Conservation (phyloP, 1,284 basidiomycete species). For the Apiotrichum gamsii region DNA sequence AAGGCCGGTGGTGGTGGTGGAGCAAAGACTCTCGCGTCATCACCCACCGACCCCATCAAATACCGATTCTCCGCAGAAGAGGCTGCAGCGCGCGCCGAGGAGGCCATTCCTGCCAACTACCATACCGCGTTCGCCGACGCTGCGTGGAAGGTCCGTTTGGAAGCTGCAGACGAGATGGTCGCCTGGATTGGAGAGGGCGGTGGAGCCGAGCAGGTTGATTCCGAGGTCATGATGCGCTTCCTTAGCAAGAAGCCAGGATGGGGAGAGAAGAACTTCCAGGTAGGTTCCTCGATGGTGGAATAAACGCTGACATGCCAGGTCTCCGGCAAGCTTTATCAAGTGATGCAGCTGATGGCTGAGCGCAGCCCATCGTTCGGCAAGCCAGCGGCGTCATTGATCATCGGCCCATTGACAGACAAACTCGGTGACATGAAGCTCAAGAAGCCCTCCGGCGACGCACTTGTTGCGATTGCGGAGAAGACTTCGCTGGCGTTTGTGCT, state of each 20-base stretch:
- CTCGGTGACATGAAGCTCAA: slow-evolving; percentile 95
- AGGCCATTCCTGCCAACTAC: slow-evolving; percentile 66
- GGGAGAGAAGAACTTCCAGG: slow-evolving; percentile 98
- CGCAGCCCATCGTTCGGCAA: slow-evolving; percentile 75
- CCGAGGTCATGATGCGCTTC: slow-evolving; percentile 84
- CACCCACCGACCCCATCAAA: slow-evolving; percentile 72
- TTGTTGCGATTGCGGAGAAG: slow-evolving; percentile 79
- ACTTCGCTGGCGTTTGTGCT: slow-evolving; percentile 92
- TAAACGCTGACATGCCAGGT: slow-evolving; percentile 55
- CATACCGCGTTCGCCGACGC: slow-evolving; percentile 70
- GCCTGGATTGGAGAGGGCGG: slow-evolving; percentile 68
- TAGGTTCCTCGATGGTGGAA: slow-evolving; percentile 39
- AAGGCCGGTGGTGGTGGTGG: slow-evolving; percentile 28
- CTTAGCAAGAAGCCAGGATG: slow-evolving; percentile 86
- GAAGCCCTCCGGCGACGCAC: slow-evolving; percentile 88
- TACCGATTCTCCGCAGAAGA: slow-evolving; percentile 89
- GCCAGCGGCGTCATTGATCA: slow-evolving; percentile 73
- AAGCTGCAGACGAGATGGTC: slow-evolving; percentile 78
- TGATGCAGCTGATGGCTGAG: slow-evolving; percentile 69
- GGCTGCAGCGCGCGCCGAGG: slow-evolving; percentile 72
- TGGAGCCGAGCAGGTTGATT: slow-evolving; percentile 62
- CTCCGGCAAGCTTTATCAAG: slow-evolving; percentile 74
- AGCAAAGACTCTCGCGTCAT: slow-evolving; percentile 54
- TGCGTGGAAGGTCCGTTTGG: slow-evolving; percentile 89
- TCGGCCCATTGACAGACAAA: slow-evolving; percentile 87